These are phyloP conservation scores for Boletus tomentosulus DNA, from an alignment of 768 basidiomycete species.

Conservation along the genomic window DNA sequence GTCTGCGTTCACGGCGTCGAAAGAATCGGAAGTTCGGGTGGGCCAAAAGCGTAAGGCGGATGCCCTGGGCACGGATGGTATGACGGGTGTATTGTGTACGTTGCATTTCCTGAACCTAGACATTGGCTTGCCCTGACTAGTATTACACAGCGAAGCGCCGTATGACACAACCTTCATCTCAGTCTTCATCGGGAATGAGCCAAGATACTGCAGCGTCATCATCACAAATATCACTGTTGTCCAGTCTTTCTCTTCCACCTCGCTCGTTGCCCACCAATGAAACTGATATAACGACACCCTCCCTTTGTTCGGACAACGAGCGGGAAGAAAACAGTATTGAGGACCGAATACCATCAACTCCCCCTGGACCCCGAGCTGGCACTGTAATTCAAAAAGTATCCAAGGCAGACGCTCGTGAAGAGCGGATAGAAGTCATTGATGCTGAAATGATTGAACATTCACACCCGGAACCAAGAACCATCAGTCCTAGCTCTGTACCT, in stretches of 20 bases:
- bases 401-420: not conserved
- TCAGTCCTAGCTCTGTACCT: conserved; percentile 7
- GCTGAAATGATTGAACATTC: conserved; percentile 33
- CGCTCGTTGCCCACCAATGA: conserved; percentile 33
- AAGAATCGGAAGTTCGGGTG: conserved; percentile 6
- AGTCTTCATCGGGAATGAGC: conserved; percentile 22
- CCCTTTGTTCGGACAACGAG: conserved; percentile 72
- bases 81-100: conserved; percentile 34
- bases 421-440: conserved; percentile 32
- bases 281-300: conserved; percentile 54
- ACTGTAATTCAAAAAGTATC: not conserved
- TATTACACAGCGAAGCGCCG: conserved; percentile 35
- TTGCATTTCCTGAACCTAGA: conserved; percentile 1
- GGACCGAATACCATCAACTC: conserved; percentile 45
- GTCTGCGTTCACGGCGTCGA: conserved; percentile 2
- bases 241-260: conserved; percentile 16
- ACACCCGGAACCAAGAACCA: conserved; percentile 8
- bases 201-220: conserved; percentile 8
- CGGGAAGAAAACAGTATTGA: conserved; percentile 45
- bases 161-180: conserved; percentile 26
- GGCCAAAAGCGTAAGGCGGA: conserved; percentile 33
- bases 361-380: conserved; percentile 38
- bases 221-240: conserved; percentile 24
- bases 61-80: conserved; percentile 20
- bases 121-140: conserved; percentile 1